These are phyloP conservation scores for Zoysia japonica DNA, from an alignment of 176 grass and related monocot species.

Conservation along the genomic window DNA sequence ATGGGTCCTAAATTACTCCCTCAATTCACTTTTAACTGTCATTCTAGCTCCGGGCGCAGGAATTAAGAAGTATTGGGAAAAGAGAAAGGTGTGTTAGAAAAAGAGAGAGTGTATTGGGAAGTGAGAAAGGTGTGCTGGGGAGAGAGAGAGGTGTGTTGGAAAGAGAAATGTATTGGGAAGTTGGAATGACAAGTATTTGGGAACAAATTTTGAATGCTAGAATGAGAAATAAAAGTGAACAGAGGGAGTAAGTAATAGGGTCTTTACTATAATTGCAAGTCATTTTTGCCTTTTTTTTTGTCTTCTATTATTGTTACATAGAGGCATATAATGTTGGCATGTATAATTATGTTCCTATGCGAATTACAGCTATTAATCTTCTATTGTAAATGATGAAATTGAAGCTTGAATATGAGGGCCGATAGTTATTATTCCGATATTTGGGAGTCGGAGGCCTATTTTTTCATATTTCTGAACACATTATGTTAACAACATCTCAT, in stretches of 20 bases:
- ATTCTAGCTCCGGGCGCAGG: too few species aligned
- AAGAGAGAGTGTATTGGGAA: too few species aligned
- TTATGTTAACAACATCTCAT: conserved; percentile 13
- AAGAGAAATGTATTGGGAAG: too few species aligned
- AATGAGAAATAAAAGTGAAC: too few species aligned
- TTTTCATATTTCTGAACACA: neutral
- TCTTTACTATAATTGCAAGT: neutral
- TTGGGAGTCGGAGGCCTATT: neutral
- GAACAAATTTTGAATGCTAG: too few species aligned
- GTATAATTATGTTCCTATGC: neutral
- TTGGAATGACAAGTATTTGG: too few species aligned
- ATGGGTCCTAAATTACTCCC: neutral
- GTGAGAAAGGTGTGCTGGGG: too few species aligned
- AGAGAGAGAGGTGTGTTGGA: too few species aligned
- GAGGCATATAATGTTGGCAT: neutral
- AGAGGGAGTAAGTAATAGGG: neutral
- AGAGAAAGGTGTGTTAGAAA: too few species aligned
- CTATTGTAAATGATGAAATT: neutral
- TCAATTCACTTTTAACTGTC: too few species aligned
- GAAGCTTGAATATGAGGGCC: neutral
- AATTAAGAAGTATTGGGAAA: too few species aligned
- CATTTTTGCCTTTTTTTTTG: neutral
- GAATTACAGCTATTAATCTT: neutral
- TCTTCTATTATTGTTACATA: neutral
- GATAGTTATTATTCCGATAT: neutral